Percentiles rank a stretch among this genome's conserved stretches.
Conservation (phyloP, 2,329 filamentous ascomycete genomes). For the Dendrostoma leiphaemia region DNA sequence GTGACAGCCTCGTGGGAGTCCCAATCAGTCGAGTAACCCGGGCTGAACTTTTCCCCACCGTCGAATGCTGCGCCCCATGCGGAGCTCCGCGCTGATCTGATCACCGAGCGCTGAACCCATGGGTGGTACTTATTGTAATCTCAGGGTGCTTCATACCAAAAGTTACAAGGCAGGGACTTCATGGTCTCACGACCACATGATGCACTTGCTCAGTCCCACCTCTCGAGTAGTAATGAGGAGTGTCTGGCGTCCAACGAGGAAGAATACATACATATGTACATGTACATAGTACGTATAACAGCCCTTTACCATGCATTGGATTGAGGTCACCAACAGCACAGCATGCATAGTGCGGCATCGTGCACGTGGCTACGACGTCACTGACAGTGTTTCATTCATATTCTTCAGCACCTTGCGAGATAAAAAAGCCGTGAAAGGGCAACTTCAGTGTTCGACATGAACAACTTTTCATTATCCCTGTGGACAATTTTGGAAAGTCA, state of each 20-base stretch:
- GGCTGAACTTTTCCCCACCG: too few relatives aligned
- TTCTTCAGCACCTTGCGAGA: neutral
- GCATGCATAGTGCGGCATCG: neutral
- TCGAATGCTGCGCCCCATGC: too few relatives aligned
- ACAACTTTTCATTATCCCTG: neutral
- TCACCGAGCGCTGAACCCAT: too few relatives aligned
- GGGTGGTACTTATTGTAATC: too few relatives aligned
- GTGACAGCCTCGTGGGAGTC: too few relatives aligned
- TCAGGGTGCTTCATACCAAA: too few relatives aligned
- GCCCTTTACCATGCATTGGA: neutral
- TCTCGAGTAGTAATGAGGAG: neutral
- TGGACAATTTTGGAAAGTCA: neutral
- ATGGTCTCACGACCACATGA: neutral
- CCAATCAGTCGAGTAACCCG: too few relatives aligned
- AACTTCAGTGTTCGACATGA: neutral
- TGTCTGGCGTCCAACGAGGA: neutral
- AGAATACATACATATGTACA: neutral
- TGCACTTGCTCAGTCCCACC: neutral
- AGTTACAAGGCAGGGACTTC: neutral
- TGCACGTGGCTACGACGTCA: neutral
- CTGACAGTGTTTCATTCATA: neutral
- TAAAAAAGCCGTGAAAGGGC: neutral
- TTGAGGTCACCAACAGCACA: neutral
- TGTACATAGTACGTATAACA: neutral
- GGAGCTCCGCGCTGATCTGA: too few relatives aligned